These are phyloP conservation scores for Pythium apleroticum DNA, from an alignment of 352 stramenopile genomes.

Conservation along the genomic window DNA sequence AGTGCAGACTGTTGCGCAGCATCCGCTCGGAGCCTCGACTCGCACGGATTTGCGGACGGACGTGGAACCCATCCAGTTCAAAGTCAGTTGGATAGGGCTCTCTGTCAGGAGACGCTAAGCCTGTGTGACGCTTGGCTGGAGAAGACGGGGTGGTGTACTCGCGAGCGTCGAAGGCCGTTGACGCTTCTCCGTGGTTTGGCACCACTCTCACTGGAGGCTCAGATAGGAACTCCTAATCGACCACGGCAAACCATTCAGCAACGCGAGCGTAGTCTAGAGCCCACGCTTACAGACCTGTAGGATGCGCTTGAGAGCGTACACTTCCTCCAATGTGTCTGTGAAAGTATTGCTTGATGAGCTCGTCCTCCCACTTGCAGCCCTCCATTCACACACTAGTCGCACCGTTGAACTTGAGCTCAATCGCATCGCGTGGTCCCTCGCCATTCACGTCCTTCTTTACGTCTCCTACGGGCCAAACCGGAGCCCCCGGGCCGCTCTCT, in stretches of 20 bases:
- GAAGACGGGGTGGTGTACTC: background rate
- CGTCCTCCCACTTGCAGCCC: background rate
- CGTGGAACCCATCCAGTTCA: background rate
- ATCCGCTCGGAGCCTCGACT: slow-evolving; percentile 40
- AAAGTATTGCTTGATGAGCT: background rate
- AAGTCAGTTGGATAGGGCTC: background rate
- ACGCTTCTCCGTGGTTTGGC: background rate
- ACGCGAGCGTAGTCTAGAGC: too few relatives aligned
- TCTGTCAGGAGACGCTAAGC: too few relatives aligned
- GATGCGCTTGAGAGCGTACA: slow-evolving; percentile 55
- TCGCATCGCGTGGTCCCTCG: slow-evolving; percentile 16
- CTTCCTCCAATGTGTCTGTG: slow-evolving; percentile 56
- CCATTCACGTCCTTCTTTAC: background rate
- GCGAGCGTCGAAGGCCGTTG: background rate
- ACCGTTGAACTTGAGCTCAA: slow-evolving; percentile 50
- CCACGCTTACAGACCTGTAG: slow-evolving; percentile 26
- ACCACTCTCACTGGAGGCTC: background rate
- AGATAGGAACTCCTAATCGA: slow-evolving; percentile 9
- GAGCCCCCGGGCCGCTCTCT: background rate
- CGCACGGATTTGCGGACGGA: slow-evolving; percentile 11
- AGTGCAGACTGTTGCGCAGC: slow-evolving; percentile 44
- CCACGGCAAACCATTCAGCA: too few relatives aligned
- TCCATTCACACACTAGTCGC: background rate
- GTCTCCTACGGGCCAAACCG: background rate
- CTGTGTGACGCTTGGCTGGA: background rate